Evolutionary conservation across 306 rosid species (phyloP), one percentile per base, ranked within the genome.

Genomic region (Comarum palustre): DNA sequence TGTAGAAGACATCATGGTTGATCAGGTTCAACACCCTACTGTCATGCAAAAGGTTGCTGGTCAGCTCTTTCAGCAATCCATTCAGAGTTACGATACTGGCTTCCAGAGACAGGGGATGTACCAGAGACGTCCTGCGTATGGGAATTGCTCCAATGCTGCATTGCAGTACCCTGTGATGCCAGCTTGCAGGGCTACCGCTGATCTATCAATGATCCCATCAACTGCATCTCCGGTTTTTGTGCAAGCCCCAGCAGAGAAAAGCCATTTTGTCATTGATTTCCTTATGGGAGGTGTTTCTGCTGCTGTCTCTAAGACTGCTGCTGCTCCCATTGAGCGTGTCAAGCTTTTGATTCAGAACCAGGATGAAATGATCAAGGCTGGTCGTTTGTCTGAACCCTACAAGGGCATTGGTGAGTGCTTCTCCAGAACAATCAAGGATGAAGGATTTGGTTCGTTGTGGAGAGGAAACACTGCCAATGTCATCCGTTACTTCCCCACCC

Each of bases 221-320:
- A 78, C 90, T n/a, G 75, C 93, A n/a, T 88, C 95, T 29, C 98
- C 95, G 22, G 58, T 93, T 57, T 90, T 89, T 57, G 90, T 79
- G 6, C 89, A 89, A 6, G 96, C 98, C 73, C 97, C 97, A 1
- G 86, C 87, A 0, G 96, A 93, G 87, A 90, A 93, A 84, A 80
- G 98, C 19, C 12, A 79, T 25, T 93, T 93, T 73, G 0, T 86
- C 2, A 4, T 90, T 19, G 98, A 89, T 77, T 93, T 93, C 84
- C 89, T 93, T 42, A 89, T 93, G 96, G 97, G 97, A 59, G 98
- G 97, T 60, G 98, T 93, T 57, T 93, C 97, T 42, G 98, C 96
- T 31, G 98, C 98, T 4, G 98, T 93, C 15, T 93, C 98, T 45
- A 93, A 93, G 71, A 93, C 98, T 5, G 96, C 93, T 69, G 96